Conservation (phyloP, 2,329 filamentous ascomycete species). For the Thelonectria rubi region DNA sequence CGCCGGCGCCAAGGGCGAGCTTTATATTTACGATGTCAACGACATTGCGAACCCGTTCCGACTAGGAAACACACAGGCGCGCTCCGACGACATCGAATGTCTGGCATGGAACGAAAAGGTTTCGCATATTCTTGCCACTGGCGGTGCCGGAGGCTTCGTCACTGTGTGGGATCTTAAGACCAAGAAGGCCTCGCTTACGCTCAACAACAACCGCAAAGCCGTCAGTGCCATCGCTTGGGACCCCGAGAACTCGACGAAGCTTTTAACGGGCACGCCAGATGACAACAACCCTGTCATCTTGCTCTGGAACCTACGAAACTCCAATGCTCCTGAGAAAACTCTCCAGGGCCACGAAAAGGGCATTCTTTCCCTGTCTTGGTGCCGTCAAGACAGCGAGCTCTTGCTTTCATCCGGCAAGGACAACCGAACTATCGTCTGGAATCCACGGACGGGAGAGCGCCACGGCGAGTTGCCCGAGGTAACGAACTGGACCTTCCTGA, state of each 20-base stretch:
- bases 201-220: conserved; percentile 94
- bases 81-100: conserved; percentile 94
- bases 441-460: conserved; percentile 86
- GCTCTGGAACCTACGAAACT: conserved; percentile 95
- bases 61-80: conserved; percentile 85
- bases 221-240: conserved; percentile 98
- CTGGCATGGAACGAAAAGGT: conserved; percentile 99
- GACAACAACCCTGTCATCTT: conserved; percentile 89
- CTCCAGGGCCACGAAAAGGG: conserved; percentile 94
- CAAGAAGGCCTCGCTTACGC: conserved; percentile 94
- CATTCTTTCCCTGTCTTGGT: conserved; percentile 95
- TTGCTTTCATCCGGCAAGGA: conserved; percentile 96
- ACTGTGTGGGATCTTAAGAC: conserved; percentile 99
- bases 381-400: conserved; percentile 86
- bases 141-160: conserved; percentile 91
- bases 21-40: conserved; percentile 95
- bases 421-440: conserved; percentile 95
- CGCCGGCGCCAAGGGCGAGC: conserved; percentile 92
- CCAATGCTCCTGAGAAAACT: conserved; percentile 89
- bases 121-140: conserved; percentile 93
- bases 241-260: conserved; percentile 91
- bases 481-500: conserved; percentile 99
- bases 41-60: conserved; percentile 89
- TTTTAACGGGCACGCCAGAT: conserved; percentile 90
- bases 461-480: conserved; percentile 96